A percentile compares a stretch with the other conserved stretches of the same genome.
These are phyloP conservation scores for Agmasoma carcini DNA, from an alignment of 371 early-diverging fungal genomes.

Conservation along the genomic window DNA sequence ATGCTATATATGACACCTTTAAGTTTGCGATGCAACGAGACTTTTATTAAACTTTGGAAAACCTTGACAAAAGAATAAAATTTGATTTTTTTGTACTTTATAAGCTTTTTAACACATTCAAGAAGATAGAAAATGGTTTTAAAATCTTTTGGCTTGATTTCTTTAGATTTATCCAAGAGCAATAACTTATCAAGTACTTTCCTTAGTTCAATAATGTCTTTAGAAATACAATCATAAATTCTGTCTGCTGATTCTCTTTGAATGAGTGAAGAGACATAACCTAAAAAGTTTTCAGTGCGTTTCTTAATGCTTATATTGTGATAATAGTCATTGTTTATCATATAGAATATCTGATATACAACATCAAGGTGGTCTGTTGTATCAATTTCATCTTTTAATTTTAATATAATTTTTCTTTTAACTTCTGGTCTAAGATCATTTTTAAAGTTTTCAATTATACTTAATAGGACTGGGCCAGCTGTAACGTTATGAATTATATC, in stretches of 20 bases:
- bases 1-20: conserved; percentile 36
- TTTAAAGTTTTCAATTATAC: conserved; percentile 27
- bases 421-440: conserved; percentile 23
- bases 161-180: conserved; percentile 7
- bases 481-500: conserved; percentile 16
- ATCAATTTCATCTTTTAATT: conserved; percentile 4
- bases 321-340: conserved; percentile 23
- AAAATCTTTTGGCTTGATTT: conserved; percentile 30
- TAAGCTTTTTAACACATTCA: conserved; percentile 24
- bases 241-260: conserved; percentile 4
- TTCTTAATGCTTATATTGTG: conserved; percentile 2
- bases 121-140: conserved; percentile 23
- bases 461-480: conserved; percentile 26
- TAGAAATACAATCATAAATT: conserved; percentile 14
- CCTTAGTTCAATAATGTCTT: conserved; percentile 12
- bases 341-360: conserved; percentile 33
- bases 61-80: conserved; percentile 30
- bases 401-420: conserved; percentile 21
- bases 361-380: background rate
- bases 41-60: conserved; percentile 22
- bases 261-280: conserved; percentile 38
- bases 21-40: background rate
- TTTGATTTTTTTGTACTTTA: conserved; percentile 8
- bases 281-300: conserved; percentile 21
- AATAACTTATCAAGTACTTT: conserved; percentile 25